Evolutionary conservation across 768 basidiomycete genomes (phyloP), one percentile per base, ranked within the genome.

Genomic region (Leccinum aurantiacum): DNA sequence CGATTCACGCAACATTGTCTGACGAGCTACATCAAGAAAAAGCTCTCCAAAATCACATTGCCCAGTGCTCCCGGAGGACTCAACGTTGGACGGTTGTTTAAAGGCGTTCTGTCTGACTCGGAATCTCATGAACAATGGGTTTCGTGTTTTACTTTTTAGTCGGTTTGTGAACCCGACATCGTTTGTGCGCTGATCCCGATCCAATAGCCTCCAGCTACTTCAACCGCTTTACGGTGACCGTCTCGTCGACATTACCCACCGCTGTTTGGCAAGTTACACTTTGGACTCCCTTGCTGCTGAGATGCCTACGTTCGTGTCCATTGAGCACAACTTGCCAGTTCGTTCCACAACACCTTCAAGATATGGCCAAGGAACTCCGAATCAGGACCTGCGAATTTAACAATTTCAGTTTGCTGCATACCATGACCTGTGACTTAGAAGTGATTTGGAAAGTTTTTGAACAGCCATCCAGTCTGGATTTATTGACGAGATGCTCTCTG

Each of bases 351-450:
- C 74, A 78, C 13, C 74, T 89, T 8, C 80, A 85, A 17, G 65
- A 67, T 5, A 79, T 81, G 24, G 79, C 81, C 7, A 77, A 75
- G 48, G 74, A 75, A 15, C 78, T 93, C 54, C 84, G 90, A 8
- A 75, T 78, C 56, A 74, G 75, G 4, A 77, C 91, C 7, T 91
- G 88, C 66, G 79, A 83, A 80, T 82, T 53, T 75, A 77, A 25
- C 82, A 84, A n/a, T 92, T 93, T 71, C 84, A 89, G 6, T 84
- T 86, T 66, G 89, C 86, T 1, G 86, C 88, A 33, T 90, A 89
- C 65, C 82, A 87, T 11, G 88, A 92, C 67, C 25, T 25, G 25
- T 25, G 25, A 25, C 25, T 78, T 93, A 44, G 87, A 88, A 60
- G 81, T 84, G 1, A 84, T 91, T 48, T 81, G 87, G 47, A 76